Evolutionary conservation across 306 rosid genomes (phyloP), one percentile per base, ranked within the genome.

Genomic region (Trichosanthes cucumerina): DNA sequence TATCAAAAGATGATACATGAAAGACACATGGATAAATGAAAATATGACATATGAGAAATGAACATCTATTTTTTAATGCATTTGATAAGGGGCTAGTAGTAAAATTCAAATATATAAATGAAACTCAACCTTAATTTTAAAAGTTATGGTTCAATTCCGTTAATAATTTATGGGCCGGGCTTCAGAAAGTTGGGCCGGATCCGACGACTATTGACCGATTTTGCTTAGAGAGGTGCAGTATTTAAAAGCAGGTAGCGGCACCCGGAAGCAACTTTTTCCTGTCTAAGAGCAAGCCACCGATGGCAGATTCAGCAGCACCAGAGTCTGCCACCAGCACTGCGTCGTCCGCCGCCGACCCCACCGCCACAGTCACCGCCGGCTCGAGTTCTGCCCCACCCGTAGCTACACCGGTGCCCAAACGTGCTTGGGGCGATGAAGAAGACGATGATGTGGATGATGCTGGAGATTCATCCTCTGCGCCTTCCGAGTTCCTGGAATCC

Each of bases 401-500:
- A 50, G 80, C 62, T 23, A 23, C 56, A 10, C 74, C 81, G 52
- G 6, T 2, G 54, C 81, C 81, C 2, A 66, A 52, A 23, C 81
- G 81, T 52, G 23, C 68, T 66, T 79, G 81, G 81, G 81, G 53
- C 16, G 81, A 79, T 34, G 81, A 79, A 79, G 81, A 33, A 52
- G 68, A 66, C 31, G 68, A 79, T 38, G 52, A 49, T 10, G 21
- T 64, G 23, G 66, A 9, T 12, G 81, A 38, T 64, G 12, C 65
- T 19, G 81, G 81, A 79, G 80, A 24, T 79, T 65, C 64, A 3
- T 64, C 74, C 44, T 78, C 81, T 38, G 49, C 65, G 26, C 57
- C 69, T 26, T 3, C 73, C 10, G 81, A 64, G 15, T 15, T 78
- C 41, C 73, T 90, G 18, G 91, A 83, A 39, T 76, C 23, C 1